Conservation (phyloP, 129 eudicot species). For the Tagetes erecta region DNA sequence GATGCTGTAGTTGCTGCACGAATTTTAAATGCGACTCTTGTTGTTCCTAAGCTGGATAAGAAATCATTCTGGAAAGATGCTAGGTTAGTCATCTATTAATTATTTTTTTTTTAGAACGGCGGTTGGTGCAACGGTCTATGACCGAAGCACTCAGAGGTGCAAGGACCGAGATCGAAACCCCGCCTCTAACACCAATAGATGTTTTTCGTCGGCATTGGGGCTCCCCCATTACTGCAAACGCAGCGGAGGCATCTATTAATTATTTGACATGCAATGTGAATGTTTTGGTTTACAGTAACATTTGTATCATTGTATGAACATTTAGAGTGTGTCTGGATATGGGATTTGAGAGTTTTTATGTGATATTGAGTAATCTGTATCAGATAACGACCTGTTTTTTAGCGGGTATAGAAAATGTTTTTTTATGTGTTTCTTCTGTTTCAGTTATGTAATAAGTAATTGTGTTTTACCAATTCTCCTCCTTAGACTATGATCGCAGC, state of each 20-base stretch:
- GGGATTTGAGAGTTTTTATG: neutral
- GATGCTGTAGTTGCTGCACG: slow-evolving; percentile 99
- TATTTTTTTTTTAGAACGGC: too few relatives aligned
- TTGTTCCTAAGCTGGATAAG: slow-evolving; percentile 82
- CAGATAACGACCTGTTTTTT: neutral
- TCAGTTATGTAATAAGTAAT: neutral
- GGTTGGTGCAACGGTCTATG: too few relatives aligned
- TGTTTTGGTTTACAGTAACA: neutral
- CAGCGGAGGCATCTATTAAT: neutral
- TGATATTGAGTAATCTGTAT: neutral
- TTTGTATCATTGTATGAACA: neutral
- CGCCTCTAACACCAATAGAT: too few relatives aligned
- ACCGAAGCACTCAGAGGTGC: too few relatives aligned
- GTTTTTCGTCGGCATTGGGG: too few relatives aligned
- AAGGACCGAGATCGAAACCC: too few relatives aligned
- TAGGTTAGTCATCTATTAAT: slow-evolving; percentile 50
- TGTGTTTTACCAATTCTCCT: neutral
- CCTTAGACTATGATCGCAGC: neutral
- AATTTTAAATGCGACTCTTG: slow-evolving; percentile 93
- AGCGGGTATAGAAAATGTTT: neutral
- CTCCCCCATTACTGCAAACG: too few relatives aligned
- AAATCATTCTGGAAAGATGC: slow-evolving; percentile 95
- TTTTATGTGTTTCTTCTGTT: neutral
- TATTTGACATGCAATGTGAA: neutral
- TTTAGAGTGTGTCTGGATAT: neutral